Conservation (phyloP, 768 basidiomycete genomes). For the Leccinum disarticulatum region DNA sequence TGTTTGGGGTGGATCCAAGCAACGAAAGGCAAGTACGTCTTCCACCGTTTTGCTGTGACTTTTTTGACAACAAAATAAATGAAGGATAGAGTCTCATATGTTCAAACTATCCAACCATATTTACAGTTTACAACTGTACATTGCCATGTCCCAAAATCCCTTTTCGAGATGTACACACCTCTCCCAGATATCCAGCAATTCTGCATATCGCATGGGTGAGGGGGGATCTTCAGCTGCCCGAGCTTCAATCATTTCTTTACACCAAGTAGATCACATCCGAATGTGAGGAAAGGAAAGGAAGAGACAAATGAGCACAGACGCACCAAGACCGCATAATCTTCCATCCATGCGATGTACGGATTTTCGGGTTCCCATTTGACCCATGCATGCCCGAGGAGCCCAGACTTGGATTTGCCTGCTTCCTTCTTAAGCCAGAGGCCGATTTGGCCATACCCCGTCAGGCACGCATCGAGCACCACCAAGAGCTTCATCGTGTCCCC, state of each 20-base stretch:
- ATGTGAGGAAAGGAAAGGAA: not conserved
- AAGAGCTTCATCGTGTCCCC: slow-evolving; percentile 71
- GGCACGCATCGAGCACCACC: slow-evolving; percentile 81
- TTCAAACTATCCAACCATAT: too few relatives aligned
- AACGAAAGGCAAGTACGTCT: too few relatives aligned
- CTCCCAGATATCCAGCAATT: slow-evolving; percentile 66
- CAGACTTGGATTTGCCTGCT: slow-evolving; percentile 33
- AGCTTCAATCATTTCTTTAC: slow-evolving; percentile 70
- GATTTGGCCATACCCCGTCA: slow-evolving; percentile 91
- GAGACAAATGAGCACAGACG: slow-evolving; percentile 19
- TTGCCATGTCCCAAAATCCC: too few relatives aligned
- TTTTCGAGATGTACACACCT: too few relatives aligned
- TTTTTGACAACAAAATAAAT: too few relatives aligned
- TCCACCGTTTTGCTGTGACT: too few relatives aligned
- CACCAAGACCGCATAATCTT: slow-evolving; percentile 86
- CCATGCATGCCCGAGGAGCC: slow-evolving; percentile 31
- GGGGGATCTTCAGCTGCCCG: slow-evolving; percentile 65
- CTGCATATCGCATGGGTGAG: slow-evolving; percentile 52
- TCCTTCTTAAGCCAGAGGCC: slow-evolving; percentile 78
- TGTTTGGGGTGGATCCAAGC: too few relatives aligned
- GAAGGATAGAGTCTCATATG: too few relatives aligned
- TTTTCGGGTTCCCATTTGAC: slow-evolving; percentile 59
- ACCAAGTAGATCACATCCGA: not conserved
- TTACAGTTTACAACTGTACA: too few relatives aligned
- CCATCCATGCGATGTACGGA: slow-evolving; percentile 73